A percentile compares a stretch with the other conserved stretches of the same genome.
phyloP scores from a whole-genome alignment of 495 filamentous ascomycete genomes.

The Aspergillus biplanus region DNA sequence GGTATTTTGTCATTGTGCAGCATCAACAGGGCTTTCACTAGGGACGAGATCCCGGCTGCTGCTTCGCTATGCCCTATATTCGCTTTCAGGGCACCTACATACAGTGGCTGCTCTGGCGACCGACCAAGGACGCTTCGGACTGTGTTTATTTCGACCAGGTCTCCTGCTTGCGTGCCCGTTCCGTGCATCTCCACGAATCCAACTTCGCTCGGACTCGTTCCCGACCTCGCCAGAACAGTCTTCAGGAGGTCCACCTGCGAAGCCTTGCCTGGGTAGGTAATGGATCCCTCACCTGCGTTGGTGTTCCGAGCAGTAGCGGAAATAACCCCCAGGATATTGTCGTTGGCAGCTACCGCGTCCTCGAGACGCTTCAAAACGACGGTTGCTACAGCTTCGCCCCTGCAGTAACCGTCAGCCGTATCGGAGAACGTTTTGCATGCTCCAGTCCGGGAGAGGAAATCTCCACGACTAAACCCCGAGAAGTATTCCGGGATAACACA shows the following conservation, averaged over 20 bases:
- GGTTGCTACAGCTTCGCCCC: constrained; percentile 34
- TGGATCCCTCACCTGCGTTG: constrained; percentile 40
- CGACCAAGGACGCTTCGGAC: constrained; percentile 31
- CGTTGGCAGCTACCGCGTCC: constrained; percentile 48
- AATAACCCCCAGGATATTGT: constrained; percentile 46
- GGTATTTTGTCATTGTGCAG: constrained; percentile 36
- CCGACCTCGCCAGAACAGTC: constrained; percentile 46
- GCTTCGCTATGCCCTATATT: constrained; percentile 45
- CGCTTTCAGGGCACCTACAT: constrained; percentile 36
- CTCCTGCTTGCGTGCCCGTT: constrained; percentile 48
- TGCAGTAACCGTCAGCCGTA: constrained; percentile 1
- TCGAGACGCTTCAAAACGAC: constrained; percentile 47
- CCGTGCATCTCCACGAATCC: constrained; percentile 56
- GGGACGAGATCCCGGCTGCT: constrained; percentile 29
- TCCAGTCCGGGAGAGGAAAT: background rate
- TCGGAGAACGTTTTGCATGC: constrained; percentile 7
- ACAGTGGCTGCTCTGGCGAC: constrained; percentile 12
- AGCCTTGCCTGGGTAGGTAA: constrained; percentile 49
- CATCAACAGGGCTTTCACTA: constrained; percentile 43
- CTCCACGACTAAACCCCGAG: constrained; percentile 1
- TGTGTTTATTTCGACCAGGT: constrained; percentile 32
- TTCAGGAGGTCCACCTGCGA: constrained; percentile 50
- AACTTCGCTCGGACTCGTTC: constrained; percentile 49
- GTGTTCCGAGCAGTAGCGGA: constrained; percentile 40
- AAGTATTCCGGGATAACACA: constrained; percentile 9